Conservation (phyloP, 257 asterid species). For the Nicotiana undulata region DNA sequence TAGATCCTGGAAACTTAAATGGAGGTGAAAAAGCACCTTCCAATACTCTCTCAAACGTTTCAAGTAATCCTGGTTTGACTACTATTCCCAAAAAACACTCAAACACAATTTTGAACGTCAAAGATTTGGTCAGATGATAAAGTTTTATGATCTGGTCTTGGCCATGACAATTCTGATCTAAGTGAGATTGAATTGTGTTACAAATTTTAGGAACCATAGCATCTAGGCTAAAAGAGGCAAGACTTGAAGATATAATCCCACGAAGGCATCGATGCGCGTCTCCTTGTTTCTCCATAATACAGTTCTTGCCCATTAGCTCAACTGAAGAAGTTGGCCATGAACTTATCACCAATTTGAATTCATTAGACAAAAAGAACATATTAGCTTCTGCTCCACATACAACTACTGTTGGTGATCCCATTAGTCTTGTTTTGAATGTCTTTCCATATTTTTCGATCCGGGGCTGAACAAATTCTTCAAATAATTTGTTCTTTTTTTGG, state of each 20-base stretch:
- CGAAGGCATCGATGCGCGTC: slow-evolving; percentile 60
- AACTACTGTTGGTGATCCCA: slow-evolving; percentile 79
- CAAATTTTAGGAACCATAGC: slow-evolving; percentile 60
- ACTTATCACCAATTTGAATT: slow-evolving; percentile 77
- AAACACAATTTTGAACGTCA: slow-evolving; percentile 62
- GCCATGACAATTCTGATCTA: slow-evolving; percentile 34
- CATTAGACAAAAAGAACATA: slow-evolving; percentile 71
- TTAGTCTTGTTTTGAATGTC: slow-evolving; percentile 65
- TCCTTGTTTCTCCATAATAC: slow-evolving; percentile 86
- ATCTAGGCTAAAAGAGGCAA: slow-evolving; percentile 39
- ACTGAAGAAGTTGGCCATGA: slow-evolving; percentile 91
- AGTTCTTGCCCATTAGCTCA: slow-evolving; percentile 69
- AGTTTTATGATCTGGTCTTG: slow-evolving; percentile 34
- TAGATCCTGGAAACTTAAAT: slow-evolving; percentile 48
- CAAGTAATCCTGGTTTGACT: slow-evolving; percentile 46
- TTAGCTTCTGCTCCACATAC: slow-evolving; percentile 80
- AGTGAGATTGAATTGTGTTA: slow-evolving; percentile 30
- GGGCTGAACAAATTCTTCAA: slow-evolving; percentile 57
- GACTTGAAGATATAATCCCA: slow-evolving; percentile 62
- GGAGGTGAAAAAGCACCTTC: slow-evolving; percentile 76
- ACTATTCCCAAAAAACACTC: slow-evolving; percentile 73
- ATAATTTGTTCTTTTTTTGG: slow-evolving; percentile 53
- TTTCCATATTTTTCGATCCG: slow-evolving; percentile 51
- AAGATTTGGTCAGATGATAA: slow-evolving; percentile 32
- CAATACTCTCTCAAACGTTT: slow-evolving; percentile 55